Evolutionary conservation across 2,329 filamentous ascomycete species (phyloP).

Genomic region (Sordariomycetes sp.): DNA sequence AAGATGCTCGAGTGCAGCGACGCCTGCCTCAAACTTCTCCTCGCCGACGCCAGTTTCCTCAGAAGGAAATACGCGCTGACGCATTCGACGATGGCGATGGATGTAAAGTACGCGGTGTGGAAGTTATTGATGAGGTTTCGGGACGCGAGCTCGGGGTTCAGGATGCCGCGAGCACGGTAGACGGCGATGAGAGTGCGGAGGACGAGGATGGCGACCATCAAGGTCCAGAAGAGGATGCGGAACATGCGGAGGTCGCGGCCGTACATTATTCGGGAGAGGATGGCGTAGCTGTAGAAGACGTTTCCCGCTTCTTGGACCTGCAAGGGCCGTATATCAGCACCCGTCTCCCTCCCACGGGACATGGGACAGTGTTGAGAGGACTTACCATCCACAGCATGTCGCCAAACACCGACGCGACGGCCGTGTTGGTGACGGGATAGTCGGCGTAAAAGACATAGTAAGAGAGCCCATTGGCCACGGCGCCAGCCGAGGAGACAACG

Average conservation of each 20-base stretch:
- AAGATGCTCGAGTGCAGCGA: conserved; percentile 17
- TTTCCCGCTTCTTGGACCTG: conserved; percentile 29
- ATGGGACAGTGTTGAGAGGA: not conserved
- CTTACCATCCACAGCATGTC: conserved; percentile 26
- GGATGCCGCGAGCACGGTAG: conserved; percentile 15
- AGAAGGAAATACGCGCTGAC: conserved; percentile 24
- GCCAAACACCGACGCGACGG: conserved; percentile 21
- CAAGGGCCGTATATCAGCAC: not conserved
- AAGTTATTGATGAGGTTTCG: conserved; percentile 20
- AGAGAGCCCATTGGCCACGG: conserved; percentile 26
- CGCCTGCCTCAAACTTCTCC: conserved; percentile 15
- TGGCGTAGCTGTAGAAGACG: conserved; percentile 36
- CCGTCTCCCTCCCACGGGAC: not conserved
- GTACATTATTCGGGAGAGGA: conserved; percentile 33
- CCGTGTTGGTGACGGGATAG: conserved; percentile 11
- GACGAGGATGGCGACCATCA: conserved; percentile 34
- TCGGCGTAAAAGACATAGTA: conserved; percentile 25
- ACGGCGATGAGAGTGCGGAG: conserved; percentile 28
- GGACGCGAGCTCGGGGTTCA: conserved; percentile 10
- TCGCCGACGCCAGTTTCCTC: conserved; percentile 19
- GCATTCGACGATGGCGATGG: conserved; percentile 25
- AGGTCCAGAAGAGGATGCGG: conserved; percentile 39
- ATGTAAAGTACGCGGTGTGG: conserved; percentile 25
- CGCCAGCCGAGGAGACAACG: conserved; percentile 20
- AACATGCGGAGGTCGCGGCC: conserved; percentile 26